Percentiles rank a stretch among this genome's conserved stretches.
Evolutionary conservation across 225 moss, liverwort and hornwort genomes (phyloP).

Genomic region (Polytrichum commune): DNA sequence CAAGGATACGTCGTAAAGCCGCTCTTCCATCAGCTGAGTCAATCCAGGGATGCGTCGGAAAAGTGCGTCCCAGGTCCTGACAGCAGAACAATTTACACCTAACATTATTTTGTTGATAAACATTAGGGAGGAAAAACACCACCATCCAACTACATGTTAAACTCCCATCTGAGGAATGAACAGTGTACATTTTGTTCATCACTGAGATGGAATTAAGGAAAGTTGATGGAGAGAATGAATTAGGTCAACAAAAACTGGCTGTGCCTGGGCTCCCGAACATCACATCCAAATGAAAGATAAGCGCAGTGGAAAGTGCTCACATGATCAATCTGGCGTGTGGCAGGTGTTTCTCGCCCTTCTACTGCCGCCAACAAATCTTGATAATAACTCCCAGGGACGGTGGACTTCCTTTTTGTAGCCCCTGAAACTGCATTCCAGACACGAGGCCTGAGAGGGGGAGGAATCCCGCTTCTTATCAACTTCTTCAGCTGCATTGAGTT

Average conservation of each 20-base stretch:
- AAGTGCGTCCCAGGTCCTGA: conserved; percentile 98
- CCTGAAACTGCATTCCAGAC: conserved; percentile 98
- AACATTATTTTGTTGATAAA: too few relatives aligned
- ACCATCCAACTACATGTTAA: not conserved
- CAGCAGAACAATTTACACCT: too few relatives aligned
- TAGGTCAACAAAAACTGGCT: too few relatives aligned
- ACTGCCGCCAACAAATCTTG: conserved; percentile 86
- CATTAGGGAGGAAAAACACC: too few relatives aligned
- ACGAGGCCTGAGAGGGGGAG: conserved; percentile 82
- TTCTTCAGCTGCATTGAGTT: conserved; percentile 94
- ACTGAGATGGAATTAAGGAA: too few relatives aligned
- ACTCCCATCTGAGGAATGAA: not conserved
- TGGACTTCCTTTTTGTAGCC: conserved; percentile 76
- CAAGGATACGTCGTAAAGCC: conserved; percentile 87
- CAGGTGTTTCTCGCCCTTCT: conserved; percentile 76
- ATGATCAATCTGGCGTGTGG: conserved; percentile 96
- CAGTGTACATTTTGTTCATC: too few relatives aligned
- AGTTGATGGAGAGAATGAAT: too few relatives aligned
- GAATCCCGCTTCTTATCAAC: conserved; percentile 92
- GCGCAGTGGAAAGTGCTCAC: conserved; percentile 27
- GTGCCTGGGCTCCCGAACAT: too few relatives aligned
- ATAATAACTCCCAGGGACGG: conserved; percentile 89
- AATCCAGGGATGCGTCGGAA: conserved; percentile 93
- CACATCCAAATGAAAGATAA: not conserved
- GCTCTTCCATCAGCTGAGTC: conserved; percentile 91